Evolutionary conservation across 805 yeast species (phyloP).

Genomic region (Saturnispora besseyi): DNA sequence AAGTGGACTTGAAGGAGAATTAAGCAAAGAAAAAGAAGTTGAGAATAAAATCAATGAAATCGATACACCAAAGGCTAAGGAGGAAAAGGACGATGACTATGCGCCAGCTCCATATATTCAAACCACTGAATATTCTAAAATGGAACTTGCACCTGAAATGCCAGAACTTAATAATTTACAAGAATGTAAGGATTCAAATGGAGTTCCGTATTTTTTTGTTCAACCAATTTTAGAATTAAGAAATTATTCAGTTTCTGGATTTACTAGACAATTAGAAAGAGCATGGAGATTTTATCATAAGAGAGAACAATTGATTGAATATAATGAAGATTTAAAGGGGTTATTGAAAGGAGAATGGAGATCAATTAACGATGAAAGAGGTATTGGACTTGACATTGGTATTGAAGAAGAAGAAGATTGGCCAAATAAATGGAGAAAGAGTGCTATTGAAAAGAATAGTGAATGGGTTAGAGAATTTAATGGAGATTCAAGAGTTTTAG

Average conservation of each 20-base stretch:
- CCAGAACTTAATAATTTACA: slow-evolving; percentile 16
- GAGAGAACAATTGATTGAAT: slow-evolving; percentile 38
- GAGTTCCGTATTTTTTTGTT: slow-evolving; percentile 52
- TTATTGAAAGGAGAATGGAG: slow-evolving; percentile 38
- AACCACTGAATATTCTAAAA: slow-evolving; percentile 47
- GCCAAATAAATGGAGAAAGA: slow-evolving; percentile 78
- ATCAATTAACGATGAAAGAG: slow-evolving; percentile 37
- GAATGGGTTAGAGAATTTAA: slow-evolving; percentile 81
- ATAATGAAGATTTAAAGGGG: slow-evolving; percentile 21
- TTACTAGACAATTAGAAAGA: slow-evolving; percentile 64
- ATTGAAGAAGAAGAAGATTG: slow-evolving; percentile 71
- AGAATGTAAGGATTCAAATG: slow-evolving; percentile 25
- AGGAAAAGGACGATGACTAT: slow-evolving; percentile 30
- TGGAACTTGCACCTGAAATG: slow-evolving; percentile 53
- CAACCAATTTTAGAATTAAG: slow-evolving; percentile 75
- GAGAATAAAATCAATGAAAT: slow-evolving; percentile 12
- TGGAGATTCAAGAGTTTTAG: slow-evolving; percentile 59
- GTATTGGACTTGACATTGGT: slow-evolving; percentile 27
- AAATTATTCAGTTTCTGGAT: slow-evolving; percentile 73
- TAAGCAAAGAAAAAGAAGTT: slow-evolving; percentile 31
- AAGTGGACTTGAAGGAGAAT: slow-evolving; percentile 5
- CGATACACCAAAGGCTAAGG: slow-evolving; percentile 26
- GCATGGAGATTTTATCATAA: slow-evolving; percentile 70
- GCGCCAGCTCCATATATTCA: slow-evolving; percentile 48
- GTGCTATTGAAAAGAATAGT: slow-evolving; percentile 62